Conservation (phyloP, 2,329 filamentous ascomycete species). For the Cladosporium sp. region DNA sequence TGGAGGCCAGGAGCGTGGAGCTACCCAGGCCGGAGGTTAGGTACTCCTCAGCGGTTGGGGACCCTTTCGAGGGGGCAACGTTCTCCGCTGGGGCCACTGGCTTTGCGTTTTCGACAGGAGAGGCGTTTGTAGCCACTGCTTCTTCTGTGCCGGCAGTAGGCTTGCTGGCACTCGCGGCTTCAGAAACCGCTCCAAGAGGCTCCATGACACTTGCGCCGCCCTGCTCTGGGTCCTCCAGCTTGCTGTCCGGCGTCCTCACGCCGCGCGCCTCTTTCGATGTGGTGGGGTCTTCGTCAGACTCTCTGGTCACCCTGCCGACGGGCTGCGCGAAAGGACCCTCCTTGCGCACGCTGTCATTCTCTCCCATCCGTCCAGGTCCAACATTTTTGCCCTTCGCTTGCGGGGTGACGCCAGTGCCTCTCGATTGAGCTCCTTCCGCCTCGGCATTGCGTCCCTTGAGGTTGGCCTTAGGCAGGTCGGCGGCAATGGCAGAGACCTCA, state of each 20-base stretch:
- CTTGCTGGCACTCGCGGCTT: not conserved
- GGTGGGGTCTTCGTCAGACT: not conserved
- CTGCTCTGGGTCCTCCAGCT: slow-evolving; percentile 11
- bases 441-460: slow-evolving; percentile 5
- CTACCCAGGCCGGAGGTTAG: slow-evolving; percentile 17
- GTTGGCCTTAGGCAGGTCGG: slow-evolving; percentile 10
- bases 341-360: slow-evolving; percentile 15
- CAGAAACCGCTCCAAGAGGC: not conserved
- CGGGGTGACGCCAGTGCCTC: not conserved
- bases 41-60: slow-evolving; percentile 9
- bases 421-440: slow-evolving; percentile 4
- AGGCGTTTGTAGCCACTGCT: not conserved
- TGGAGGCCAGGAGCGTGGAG: slow-evolving; percentile 22
- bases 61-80: not conserved
- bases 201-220: slow-evolving; percentile 13
- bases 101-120: not conserved
- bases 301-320: not conserved
- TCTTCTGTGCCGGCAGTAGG: slow-evolving; percentile 3
- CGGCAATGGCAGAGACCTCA: slow-evolving; percentile 21
- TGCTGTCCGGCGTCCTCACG: slow-evolving; percentile 9
- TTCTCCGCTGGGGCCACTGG: not conserved
- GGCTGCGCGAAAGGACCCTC: slow-evolving; percentile 21
- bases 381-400: slow-evolving; percentile 9
- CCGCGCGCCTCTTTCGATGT: slow-evolving; percentile 2
- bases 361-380: slow-evolving; percentile 18